A percentile compares a stretch with the other conserved stretches of the same genome.
phyloP scores from a whole-genome alignment of 2,329 filamentous ascomycete species.

The Pyrenophora teres region DNA sequence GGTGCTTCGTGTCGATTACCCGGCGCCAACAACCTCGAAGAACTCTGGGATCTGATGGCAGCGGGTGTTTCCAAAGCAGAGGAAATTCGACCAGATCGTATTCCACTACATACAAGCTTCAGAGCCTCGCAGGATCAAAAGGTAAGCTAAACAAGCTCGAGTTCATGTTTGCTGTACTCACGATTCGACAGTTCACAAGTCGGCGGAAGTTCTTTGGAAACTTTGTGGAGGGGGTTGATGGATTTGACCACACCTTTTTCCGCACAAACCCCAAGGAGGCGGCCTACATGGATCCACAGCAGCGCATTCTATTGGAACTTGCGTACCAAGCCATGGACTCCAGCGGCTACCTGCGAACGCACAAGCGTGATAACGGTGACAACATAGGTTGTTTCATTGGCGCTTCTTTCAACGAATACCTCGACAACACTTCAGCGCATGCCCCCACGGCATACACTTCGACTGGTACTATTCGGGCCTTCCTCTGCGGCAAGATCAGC shows the following conservation, averaged over 20 bases:
- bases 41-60: no score
- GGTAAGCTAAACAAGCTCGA: no score
- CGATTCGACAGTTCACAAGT: no score
- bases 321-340: constrained; percentile 46
- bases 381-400: constrained; percentile 41
- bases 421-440: constrained; percentile 16
- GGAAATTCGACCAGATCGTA: no score
- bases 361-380: not conserved
- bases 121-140: no score
- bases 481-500: constrained; percentile 24
- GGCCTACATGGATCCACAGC: constrained; percentile 29
- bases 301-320: constrained; percentile 27
- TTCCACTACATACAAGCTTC: no score
- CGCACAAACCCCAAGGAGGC: constrained; percentile 21
- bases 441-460: constrained; percentile 15
- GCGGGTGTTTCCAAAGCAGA: no score
- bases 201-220: constrained; percentile 13
- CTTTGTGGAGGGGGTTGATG: not conserved
- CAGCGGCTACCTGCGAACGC: constrained; percentile 21
- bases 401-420: constrained; percentile 36
- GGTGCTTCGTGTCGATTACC: no score
- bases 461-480: constrained; percentile 23
- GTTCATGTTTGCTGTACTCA: no score
- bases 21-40: no score
- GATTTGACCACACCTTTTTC: constrained; percentile 42